Evolutionary conservation across 2,329 filamentous ascomycete species (phyloP).

Genomic region (Diaporthe aspalathi): DNA sequence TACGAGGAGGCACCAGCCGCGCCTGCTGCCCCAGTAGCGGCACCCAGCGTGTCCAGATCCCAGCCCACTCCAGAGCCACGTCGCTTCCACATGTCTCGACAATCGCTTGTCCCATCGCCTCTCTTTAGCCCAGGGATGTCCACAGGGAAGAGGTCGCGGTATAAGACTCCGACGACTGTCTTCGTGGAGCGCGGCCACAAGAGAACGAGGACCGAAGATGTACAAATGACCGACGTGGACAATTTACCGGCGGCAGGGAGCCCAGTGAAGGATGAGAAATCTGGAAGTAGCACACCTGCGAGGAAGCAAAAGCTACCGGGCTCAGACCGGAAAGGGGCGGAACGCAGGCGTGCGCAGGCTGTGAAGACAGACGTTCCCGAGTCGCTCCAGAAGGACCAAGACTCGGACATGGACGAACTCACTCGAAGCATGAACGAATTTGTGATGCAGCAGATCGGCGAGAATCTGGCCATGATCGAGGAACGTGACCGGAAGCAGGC

Average conservation of each 20-base stretch:
- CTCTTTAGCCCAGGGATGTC: constrained; percentile 45
- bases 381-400: constrained; percentile 50
- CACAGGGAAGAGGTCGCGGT: constrained; percentile 55
- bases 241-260: not conserved
- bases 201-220: constrained; percentile 40
- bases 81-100: constrained; percentile 67
- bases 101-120: constrained; percentile 52
- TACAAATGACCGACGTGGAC: constrained; percentile 32
- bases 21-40: not conserved
- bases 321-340: constrained; percentile 42
- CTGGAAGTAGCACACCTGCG: constrained; percentile 41
- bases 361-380: constrained; percentile 45
- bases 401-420: constrained; percentile 61
- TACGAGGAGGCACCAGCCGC: not conserved
- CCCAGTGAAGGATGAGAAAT: constrained; percentile 40
- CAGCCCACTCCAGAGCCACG: constrained; percentile 54
- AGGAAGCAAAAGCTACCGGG: constrained; percentile 51
- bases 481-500: constrained; percentile 44
- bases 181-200: constrained; percentile 66
- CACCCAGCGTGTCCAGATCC: constrained; percentile 24
- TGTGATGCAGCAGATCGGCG: constrained; percentile 68
- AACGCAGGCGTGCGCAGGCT: constrained; percentile 40
- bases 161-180: constrained; percentile 55
- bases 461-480: constrained; percentile 62
- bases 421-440: constrained; percentile 68